Evolutionary conservation across 176 grass and related monocot species (phyloP), one percentile per base, ranked within the genome.

Genomic region (Saccharum officinarum): DNA sequence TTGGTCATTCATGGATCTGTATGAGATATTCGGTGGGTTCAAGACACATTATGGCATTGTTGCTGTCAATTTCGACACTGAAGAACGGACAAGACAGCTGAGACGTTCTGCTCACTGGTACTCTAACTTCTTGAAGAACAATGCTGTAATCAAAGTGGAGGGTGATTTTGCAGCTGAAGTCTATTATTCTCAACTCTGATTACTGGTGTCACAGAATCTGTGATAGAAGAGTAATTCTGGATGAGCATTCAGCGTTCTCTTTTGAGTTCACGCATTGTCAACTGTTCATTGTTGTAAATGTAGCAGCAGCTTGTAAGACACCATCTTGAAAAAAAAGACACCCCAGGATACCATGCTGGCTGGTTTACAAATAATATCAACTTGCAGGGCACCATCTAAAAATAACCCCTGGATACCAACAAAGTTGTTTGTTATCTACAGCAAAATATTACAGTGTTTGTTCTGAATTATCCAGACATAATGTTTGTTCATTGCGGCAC

Each of bases 1-100:
- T 22, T 90, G 92, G 92, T 89, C 92, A 13, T 90, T 94, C 14
- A 30, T 94, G 59, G 92, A 94, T 69, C 60, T 88, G 8, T 92
- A 85, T 25, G 87, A 94, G 66, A 52, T 82, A 20, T 78, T 94
- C 13, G 22, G 34, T 1, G 92, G 89, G 3, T 90, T 85, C 61
- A 42, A 75, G 1, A 3, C 4, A 1, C 39, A 38, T 22, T 94
- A 75, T 33, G 89, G 89, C 25, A 38, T 92, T 23, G 84, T 82
- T 13, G 72, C 50, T 22, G 87, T 94, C 17, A 84, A 92, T 88
- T 92, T 94, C 22, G 34, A 59, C 14, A 81, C 82, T 47, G 3
- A 17, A 80, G 46, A 90, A 23, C 85, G 25, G 26, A 85, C 23
- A 72, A 87, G 89, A 66, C 68, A 38, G 7, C 87, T 87, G 4